These are phyloP conservation scores for Aspergillus luchuensis DNA, from an alignment of 2,329 filamentous ascomycete genomes.

Conservation along the genomic window DNA sequence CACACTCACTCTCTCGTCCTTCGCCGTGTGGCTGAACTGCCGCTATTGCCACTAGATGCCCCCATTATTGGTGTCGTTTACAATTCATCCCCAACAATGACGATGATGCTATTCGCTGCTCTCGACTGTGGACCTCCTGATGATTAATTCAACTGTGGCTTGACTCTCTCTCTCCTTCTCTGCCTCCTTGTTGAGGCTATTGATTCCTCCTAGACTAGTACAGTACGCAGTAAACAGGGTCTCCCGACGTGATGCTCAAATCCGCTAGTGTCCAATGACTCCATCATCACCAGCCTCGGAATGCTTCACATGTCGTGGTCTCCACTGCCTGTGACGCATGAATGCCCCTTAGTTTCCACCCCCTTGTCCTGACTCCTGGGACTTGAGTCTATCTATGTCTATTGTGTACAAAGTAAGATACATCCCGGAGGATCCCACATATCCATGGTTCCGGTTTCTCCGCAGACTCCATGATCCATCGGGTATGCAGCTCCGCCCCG, in stretches of 20 bases:
- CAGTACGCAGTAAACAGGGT: background rate
- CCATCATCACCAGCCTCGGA: background rate
- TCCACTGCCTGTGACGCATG: background rate
- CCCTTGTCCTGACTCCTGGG: background rate
- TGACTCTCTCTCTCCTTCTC: background rate
- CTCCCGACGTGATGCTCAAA: background rate
- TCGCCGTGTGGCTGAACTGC: background rate
- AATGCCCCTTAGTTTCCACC: background rate
- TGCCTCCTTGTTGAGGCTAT: background rate
- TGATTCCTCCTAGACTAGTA: background rate
- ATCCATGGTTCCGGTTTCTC: conserved; percentile 1
- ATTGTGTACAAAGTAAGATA: no score
- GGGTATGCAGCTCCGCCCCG: conserved; percentile 2
- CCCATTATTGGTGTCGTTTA: background rate
- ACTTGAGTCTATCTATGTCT: background rate
- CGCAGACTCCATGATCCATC: background rate
- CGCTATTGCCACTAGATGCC: conserved; percentile 1
- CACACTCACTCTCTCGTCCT: background rate
- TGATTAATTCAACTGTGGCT: background rate
- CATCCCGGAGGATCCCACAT: background rate
- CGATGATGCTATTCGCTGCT: background rate
- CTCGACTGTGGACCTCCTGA: background rate
- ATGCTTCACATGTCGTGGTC: background rate
- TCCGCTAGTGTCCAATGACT: background rate
- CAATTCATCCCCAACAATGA: background rate